phyloP scores from a whole-genome alignment of 2,329 filamentous ascomycete species.

The Ophiosphaerella narmari region DNA sequence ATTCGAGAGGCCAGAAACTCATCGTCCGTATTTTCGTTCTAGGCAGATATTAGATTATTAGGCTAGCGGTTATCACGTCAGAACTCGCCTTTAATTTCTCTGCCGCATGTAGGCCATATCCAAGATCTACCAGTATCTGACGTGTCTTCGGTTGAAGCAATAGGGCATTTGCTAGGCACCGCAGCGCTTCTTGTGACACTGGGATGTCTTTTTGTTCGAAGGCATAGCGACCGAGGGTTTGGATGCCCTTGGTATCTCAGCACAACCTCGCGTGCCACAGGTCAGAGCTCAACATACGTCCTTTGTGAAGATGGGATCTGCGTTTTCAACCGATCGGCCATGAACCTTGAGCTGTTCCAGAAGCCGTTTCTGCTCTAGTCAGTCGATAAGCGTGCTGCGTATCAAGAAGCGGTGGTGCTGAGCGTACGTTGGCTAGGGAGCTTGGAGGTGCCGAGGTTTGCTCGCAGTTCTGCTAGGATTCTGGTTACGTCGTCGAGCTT shows the following conservation, averaged over 20 bases:
- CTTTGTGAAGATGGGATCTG: conserved; percentile 83
- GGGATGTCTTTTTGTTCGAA: conserved; percentile 68
- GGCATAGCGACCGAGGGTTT: conserved; percentile 71
- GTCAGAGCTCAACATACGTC: conserved; percentile 57
- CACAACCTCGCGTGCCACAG: conserved; percentile 10
- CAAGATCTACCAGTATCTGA: conserved; percentile 74
- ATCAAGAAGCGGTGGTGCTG: not conserved
- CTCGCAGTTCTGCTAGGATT: conserved; percentile 64
- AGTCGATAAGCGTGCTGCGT: conserved; percentile 10
- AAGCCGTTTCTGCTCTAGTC: conserved; percentile 63
- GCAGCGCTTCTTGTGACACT: conserved; percentile 71
- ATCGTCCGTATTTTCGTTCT: conserved; percentile 75
- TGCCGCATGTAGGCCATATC: conserved; percentile 69
- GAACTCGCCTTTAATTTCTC: conserved; percentile 65
- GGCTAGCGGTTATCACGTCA: too few relatives aligned
- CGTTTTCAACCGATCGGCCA: conserved; percentile 71
- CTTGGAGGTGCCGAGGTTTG: conserved; percentile 64
- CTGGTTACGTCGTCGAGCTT: conserved; percentile 71
- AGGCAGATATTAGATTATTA: conserved; percentile 6
- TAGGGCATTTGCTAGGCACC: conserved; percentile 84
- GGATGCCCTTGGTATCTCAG: conserved; percentile 65
- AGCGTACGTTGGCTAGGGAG: conserved; percentile 65
- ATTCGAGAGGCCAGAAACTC: conserved; percentile 85
- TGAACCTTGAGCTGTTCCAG: conserved; percentile 74
- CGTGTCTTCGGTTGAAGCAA: conserved; percentile 70